phyloP scores from a whole-genome alignment of 495 filamentous ascomycete species.

The Penicillium soppii region DNA sequence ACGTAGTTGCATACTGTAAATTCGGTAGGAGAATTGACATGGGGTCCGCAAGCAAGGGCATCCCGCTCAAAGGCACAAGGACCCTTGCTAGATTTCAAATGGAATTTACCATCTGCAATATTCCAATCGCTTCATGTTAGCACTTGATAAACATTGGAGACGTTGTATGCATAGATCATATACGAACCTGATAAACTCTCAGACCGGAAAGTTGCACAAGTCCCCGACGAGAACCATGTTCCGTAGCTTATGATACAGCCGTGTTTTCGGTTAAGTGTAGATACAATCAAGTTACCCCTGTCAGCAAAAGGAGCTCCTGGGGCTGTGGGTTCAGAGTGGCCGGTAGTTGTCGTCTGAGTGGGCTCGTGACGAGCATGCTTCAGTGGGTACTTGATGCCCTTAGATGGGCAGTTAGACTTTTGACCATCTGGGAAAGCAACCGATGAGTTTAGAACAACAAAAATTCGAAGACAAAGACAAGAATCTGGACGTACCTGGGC shows the following conservation, averaged over 20 bases:
- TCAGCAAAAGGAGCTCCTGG: constrained; percentile 52
- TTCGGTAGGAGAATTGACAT: constrained; percentile 39
- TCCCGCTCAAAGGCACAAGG: constrained; percentile 50
- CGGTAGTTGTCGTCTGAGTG: constrained; percentile 34
- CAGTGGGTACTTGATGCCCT: constrained; percentile 66
- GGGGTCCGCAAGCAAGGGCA: constrained; percentile 50
- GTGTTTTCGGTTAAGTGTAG: constrained; percentile 45
- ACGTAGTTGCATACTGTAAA: constrained; percentile 41
- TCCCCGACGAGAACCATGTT: constrained; percentile 67
- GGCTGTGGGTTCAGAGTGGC: constrained; percentile 35
- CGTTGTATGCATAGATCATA: not conserved
- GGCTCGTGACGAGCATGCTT: constrained; percentile 47
- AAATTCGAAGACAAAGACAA: not conserved
- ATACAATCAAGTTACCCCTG: constrained; percentile 59
- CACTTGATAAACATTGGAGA: not conserved
- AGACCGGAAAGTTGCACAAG: constrained; percentile 67
- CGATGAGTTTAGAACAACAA: not conserved
- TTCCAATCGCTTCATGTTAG: constrained; percentile 2
- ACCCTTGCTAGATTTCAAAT: constrained; percentile 59
- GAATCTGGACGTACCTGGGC: constrained; percentile 46
- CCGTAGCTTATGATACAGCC: constrained; percentile 71
- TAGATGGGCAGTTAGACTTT: constrained; percentile 60
- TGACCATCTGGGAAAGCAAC: constrained; percentile 47
- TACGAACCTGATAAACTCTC: constrained; percentile 44
- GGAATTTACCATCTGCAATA: constrained; percentile 51